Conservation (phyloP, 208 protist species). For the Crithidia brevicula region DNA sequence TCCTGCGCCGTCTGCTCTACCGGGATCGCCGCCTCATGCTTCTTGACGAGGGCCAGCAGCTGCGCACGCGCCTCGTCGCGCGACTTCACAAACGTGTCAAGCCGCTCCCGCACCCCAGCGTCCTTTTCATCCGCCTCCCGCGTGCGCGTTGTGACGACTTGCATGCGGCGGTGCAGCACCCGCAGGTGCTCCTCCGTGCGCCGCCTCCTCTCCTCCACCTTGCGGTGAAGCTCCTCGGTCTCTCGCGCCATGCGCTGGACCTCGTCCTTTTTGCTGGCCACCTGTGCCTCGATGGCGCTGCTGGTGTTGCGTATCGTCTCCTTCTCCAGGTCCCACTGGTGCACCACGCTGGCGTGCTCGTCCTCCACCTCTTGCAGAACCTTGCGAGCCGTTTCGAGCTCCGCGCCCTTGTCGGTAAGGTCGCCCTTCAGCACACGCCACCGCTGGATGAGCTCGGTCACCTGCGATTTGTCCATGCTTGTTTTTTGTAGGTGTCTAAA, state of each 20-base stretch:
- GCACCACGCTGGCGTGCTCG: constrained; percentile 51
- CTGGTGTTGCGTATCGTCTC: constrained; percentile 74
- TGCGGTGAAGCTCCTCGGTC: constrained; percentile 55
- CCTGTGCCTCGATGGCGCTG: constrained; percentile 63
- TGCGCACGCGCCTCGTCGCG: constrained; percentile 61
- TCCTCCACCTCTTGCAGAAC: constrained; percentile 52
- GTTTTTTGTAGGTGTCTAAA: too few species aligned
- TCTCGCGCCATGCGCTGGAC: constrained; percentile 65
- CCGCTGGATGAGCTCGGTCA: constrained; percentile 76
- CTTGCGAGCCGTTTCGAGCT: constrained; percentile 52
- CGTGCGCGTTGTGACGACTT: constrained; percentile 36
- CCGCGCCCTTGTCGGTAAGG: constrained; percentile 53
- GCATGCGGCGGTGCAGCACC: constrained; percentile 61
- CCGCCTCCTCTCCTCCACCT: constrained; percentile 71
- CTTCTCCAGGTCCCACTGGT: constrained; percentile 87
- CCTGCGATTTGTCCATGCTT: constrained; percentile 44
- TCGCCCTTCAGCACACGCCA: constrained; percentile 64
- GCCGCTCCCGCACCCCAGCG: constrained; percentile 43
- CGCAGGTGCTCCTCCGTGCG: constrained; percentile 73
- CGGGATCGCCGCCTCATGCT: constrained; percentile 49
- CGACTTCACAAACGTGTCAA: constrained; percentile 46
- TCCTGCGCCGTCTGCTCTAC: constrained; percentile 56
- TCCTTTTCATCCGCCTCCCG: constrained; percentile 66
- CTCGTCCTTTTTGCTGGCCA: constrained; percentile 67
- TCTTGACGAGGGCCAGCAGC: constrained; percentile 48